phyloP scores from a whole-genome alignment of 2,329 filamentous ascomycete species.

The Neonectria neomacrospora region DNA sequence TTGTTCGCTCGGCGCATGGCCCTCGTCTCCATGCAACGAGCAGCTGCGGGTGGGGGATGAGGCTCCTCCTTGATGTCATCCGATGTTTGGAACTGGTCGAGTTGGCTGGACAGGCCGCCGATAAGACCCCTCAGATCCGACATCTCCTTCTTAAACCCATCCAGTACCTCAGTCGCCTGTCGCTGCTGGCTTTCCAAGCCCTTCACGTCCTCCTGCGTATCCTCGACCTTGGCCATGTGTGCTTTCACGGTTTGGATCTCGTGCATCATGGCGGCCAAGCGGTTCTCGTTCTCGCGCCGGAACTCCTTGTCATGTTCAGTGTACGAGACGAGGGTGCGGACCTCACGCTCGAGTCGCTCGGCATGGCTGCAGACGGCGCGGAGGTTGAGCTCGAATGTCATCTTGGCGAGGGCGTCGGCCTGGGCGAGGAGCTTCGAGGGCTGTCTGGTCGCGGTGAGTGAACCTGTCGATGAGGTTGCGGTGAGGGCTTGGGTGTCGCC shows the following conservation, averaged over 20 bases:
- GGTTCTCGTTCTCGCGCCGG: constrained; percentile 44
- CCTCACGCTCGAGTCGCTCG: constrained; percentile 46
- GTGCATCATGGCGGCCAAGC: constrained; percentile 44
- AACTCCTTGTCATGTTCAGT: constrained; percentile 46
- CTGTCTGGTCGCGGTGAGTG: background rate
- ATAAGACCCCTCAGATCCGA: constrained; percentile 38
- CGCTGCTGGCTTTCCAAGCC: constrained; percentile 35
- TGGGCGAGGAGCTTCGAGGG: constrained; percentile 36
- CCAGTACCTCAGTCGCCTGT: constrained; percentile 33
- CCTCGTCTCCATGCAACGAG: constrained; percentile 24
- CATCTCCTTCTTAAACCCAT: constrained; percentile 40
- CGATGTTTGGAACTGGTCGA: constrained; percentile 38
- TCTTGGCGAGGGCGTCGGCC: constrained; percentile 50
- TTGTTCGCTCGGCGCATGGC: constrained; percentile 11
- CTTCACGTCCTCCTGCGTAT: constrained; percentile 21
- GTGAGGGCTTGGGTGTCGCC: background rate
- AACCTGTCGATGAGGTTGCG: background rate
- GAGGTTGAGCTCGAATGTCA: constrained; percentile 52
- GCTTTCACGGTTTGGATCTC: constrained; percentile 49
- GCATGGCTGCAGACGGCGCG: constrained; percentile 44
- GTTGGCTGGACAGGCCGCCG: constrained; percentile 35
- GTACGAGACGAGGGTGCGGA: constrained; percentile 41
- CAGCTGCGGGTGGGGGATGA: background rate
- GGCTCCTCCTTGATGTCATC: constrained; percentile 33
- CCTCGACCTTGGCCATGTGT: constrained; percentile 35